Conservation (phyloP, 495 filamentous ascomycete genomes). For the Podospora appendiculata region DNA sequence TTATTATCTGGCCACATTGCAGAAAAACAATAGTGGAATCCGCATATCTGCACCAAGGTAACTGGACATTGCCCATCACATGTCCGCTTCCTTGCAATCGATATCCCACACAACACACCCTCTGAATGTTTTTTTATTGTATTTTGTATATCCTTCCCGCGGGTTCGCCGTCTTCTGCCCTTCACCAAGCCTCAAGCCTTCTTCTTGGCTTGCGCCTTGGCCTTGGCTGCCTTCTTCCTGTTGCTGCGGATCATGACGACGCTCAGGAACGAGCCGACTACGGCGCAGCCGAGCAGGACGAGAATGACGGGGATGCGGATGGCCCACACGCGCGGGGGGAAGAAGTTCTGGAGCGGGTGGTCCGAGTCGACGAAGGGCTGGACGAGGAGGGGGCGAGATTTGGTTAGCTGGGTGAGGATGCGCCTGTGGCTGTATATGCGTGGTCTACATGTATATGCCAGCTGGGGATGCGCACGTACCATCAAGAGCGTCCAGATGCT, state of each 20-base stretch:
- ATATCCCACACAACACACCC: too few relatives aligned
- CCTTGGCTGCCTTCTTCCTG: constrained; percentile 92
- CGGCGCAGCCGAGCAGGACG: constrained; percentile 80
- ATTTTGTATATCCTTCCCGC: too few relatives aligned
- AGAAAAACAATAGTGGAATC: too few relatives aligned
- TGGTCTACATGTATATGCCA: too few relatives aligned
- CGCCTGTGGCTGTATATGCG: background rate
- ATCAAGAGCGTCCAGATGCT: constrained; percentile 96
- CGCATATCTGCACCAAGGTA: too few relatives aligned
- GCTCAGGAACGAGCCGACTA: constrained; percentile 92
- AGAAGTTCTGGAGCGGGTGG: constrained; percentile 89
- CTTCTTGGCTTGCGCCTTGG: constrained; percentile 50
- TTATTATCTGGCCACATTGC: too few relatives aligned
- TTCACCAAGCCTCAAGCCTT: constrained; percentile 33
- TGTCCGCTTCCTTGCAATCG: too few relatives aligned
- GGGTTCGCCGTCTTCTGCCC: background rate
- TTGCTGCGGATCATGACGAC: constrained; percentile 99
- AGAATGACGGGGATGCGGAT: constrained; percentile 98
- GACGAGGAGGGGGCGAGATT: constrained; percentile 3
- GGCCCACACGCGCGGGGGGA: constrained; percentile 96
- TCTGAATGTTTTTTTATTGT: too few relatives aligned
- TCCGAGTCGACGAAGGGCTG: constrained; percentile 95
- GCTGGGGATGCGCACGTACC: constrained; percentile 43
- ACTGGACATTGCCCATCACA: too few relatives aligned
- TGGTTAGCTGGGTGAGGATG: background rate